Evolutionary conservation across 2,329 filamentous ascomycete species (phyloP), one percentile per base, ranked within the genome.

Genomic region (Fonsecaea monophora): DNA sequence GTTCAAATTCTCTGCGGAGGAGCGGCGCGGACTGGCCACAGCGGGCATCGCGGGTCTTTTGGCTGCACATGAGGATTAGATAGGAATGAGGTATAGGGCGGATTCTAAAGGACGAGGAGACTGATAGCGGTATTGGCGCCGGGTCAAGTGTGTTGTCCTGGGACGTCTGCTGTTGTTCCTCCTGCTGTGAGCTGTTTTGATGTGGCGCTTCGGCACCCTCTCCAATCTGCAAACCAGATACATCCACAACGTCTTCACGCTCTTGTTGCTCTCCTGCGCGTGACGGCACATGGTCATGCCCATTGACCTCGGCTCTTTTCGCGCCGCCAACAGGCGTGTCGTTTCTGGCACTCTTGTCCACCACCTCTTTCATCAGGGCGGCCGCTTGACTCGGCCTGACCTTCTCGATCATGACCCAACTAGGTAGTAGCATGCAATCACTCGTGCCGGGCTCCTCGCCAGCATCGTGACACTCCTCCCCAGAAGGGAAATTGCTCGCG

Each of bases 1-100:
- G 87, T 82, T 97, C 92, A 62, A 99, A 87, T 80, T 98, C 95
- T 74, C 89, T 90, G 54, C 89, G 87, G n/a, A 98, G 83, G 2
- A 99, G 84, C 2, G 95, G 95, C 1, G 95, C 95, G 38, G 91
- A 95, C 81, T 97, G 92, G 0, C 93, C 94, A 77, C 94, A 97
- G 71, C 94, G 90, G 0, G 92, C 93, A 76, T 97, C 94, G 71
- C 94, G 90, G 38, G 92, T 95, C 74, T 86, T 88, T 75, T 97
- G 94, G 35, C 91, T 95, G 82, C 94, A 97, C 72, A 97, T 87
- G 55, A 97, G 86, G 73, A 97, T 90, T 35, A 97, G 84, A 71
- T 90, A 93, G 72, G 86, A 84, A 82, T 97, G 92, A 6, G 91
- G 90, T 72, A 89, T 94, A 1, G 89, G 85, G 5, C 87, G 86